Conservation (phyloP, 2,329 filamentous ascomycete species). For the Rosellinia necatrix region DNA sequence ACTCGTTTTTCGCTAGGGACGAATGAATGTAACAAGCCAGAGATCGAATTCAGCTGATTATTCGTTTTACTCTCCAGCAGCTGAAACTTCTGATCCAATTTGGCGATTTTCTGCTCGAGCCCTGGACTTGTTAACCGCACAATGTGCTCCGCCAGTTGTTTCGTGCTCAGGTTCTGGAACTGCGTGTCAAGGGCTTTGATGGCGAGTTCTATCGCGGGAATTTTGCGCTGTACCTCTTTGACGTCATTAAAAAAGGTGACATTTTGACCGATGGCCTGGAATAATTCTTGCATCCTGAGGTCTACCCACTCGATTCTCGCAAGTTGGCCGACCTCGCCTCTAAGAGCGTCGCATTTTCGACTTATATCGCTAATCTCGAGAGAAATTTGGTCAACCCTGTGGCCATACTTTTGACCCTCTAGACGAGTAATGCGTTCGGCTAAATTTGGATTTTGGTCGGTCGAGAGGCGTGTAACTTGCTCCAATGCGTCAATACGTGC, state of each 20-base stretch:
- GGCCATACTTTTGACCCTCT: constrained; percentile 9
- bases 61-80: constrained; percentile 8
- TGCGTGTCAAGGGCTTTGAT: constrained; percentile 50
- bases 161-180: constrained; percentile 55
- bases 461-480: constrained; percentile 8
- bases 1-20: constrained; percentile 16
- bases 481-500: constrained; percentile 1
- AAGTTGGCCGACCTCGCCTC: constrained; percentile 4
- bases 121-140: constrained; percentile 40
- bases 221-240: constrained; percentile 37
- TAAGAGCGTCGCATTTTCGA: constrained; percentile 4
- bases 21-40: not conserved
- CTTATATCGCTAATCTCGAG: not conserved
- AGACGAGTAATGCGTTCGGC: constrained; percentile 8
- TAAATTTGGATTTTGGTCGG: constrained; percentile 1
- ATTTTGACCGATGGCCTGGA: constrained; percentile 5
- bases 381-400: constrained; percentile 19
- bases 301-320: constrained; percentile 17
- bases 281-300: constrained; percentile 27
- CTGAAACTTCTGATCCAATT: constrained; percentile 4
- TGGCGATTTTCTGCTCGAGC: constrained; percentile 18
- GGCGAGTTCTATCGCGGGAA: constrained; percentile 43
- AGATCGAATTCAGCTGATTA: not conserved
- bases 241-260: constrained; percentile 15
- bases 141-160: constrained; percentile 48